Base-by-base conservation (phyloP, 148 eudicot genomes). In the Cornus florida region DNA sequence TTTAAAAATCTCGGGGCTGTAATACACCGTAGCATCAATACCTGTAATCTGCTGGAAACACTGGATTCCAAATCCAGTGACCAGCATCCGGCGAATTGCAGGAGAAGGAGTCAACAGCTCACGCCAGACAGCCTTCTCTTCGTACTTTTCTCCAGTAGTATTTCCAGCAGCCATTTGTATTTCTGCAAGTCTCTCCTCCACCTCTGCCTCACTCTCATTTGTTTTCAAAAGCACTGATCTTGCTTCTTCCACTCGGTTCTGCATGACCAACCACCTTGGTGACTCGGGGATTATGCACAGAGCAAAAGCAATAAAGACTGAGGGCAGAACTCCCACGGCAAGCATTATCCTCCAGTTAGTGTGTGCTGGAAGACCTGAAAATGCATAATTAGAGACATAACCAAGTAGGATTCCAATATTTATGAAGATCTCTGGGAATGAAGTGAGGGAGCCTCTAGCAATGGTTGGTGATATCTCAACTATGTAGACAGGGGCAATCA, bases 401-500 rank as follows among this genome's bases (percentile, higher is more conserved):
- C 97, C 97, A 1, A 94, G 90, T 17, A 94, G 80, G 50, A 94
- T 94, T 0, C 97, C 98, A 0, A 92, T 67, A 24, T 92, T 94
- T 83, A 94, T 92, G 80, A 94, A 94, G 28, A 94, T 92, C 76
- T 94, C 97, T 0, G 97, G 98, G 76, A 94, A 91, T 28, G 98
- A 91, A 5, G 97, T 92, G 78, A 94, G 86, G 2, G 93, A 83
- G 57, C 98, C 98, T 80, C 98, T 69, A 5, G 86, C 70, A 53
- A 89, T 38, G 3, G 97, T 83, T 2, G 97, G 97, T 4, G 98
- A 88, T 82, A 94, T 91, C 84, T 94, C 98, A 1, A 93, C 97
- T n/a, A 92, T 92, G 79, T 94, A 94, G 7, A 94, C 89, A 0
- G 98, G 98, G 24, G 98, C 97, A 31, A 94, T 87, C 94, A 92